phyloP scores from a whole-genome alignment of 2,329 filamentous ascomycete species.

The Pestalotiopsis sp. region DNA sequence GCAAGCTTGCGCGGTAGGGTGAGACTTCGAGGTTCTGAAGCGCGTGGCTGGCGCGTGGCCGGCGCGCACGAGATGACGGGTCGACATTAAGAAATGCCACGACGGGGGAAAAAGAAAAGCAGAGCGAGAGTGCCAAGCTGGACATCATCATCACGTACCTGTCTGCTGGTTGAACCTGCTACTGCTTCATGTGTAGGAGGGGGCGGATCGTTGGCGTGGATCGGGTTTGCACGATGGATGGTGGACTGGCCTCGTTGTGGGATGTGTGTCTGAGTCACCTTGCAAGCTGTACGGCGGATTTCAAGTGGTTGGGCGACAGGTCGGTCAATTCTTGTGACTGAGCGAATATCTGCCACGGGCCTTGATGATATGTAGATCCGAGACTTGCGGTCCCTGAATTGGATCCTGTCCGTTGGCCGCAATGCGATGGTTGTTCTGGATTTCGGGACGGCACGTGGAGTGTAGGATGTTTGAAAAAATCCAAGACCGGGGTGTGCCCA shows the following conservation, averaged over 20 bases:
- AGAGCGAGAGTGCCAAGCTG: neutral
- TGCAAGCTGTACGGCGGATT: neutral
- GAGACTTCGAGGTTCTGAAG: conserved; percentile 5
- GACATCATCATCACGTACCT: neutral
- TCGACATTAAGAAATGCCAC: neutral
- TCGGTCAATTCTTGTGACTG: neutral
- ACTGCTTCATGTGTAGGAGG: neutral
- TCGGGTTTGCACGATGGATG: neutral
- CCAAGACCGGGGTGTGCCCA: neutral
- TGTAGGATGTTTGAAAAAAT: neutral
- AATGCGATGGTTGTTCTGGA: neutral
- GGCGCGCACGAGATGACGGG: neutral
- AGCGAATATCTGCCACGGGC: neutral
- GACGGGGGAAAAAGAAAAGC: neutral
- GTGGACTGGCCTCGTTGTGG: neutral
- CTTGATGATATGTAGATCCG: neutral
- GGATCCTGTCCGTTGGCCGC: neutral
- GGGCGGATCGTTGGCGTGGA: neutral
- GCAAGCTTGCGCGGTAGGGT: neutral
- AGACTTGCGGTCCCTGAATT: neutral
- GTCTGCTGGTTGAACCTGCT: neutral
- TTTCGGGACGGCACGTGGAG: neutral
- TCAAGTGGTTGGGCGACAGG: neutral
- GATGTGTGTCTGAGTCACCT: neutral
- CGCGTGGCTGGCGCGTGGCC: conserved; percentile 13